Base-by-base conservation (phyloP, 208 protist genomes). In the Wallacemonas sp. region DNA sequence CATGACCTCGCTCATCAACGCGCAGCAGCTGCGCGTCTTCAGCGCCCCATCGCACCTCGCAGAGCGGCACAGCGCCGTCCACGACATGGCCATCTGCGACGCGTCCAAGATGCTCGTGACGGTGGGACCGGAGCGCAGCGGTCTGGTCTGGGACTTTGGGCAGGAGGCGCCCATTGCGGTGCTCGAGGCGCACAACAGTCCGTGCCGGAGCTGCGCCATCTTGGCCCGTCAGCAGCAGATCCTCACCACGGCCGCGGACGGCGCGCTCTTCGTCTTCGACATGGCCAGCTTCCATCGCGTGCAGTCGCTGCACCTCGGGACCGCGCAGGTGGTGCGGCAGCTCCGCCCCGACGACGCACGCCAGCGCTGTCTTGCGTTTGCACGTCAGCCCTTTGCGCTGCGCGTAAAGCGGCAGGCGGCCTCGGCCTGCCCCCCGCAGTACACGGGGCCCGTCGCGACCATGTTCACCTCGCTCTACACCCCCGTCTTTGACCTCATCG, bases 71-170 rank as follows among this genome's bases (percentile, higher is more conserved):
- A 36, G 69, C 3, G 75, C 80, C 23, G 82, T 95, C 31, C 79
- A 76, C 38, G 79, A 86, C 72, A 91, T 92, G 64, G 77, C 77
- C 46, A 12, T 92, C 12, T 57, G 87, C 72, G 57, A 79, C 23
- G 45, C 76, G 57, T 61, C 86, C 20, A 79, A 85, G 41, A 70
- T 95, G 72, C 48, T 95, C 55, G 80, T 95, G 10, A 91, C 89
- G 5, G 72, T 90, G 2, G 89, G 89, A 18, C 75, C 84, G 23
- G 89, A 92, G 76, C 81, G 89, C 10, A 65, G 76, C 48, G 89
- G 79, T 11, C 65, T 95, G 38, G 86, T 95, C 7, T 95, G 89
- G 89, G 89, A 95, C 44, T 83, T 88, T 68, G 62, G 72, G 4
- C 82, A 89, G 70, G 76, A 84, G 25, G 52, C 32, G 2, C 79